A percentile compares a stretch with the other conserved stretches of the same genome.
These are phyloP conservation scores for Stagonosporopsis chrysanthemi DNA, from an alignment of 2,329 filamentous ascomycete species.

Conservation along the genomic window DNA sequence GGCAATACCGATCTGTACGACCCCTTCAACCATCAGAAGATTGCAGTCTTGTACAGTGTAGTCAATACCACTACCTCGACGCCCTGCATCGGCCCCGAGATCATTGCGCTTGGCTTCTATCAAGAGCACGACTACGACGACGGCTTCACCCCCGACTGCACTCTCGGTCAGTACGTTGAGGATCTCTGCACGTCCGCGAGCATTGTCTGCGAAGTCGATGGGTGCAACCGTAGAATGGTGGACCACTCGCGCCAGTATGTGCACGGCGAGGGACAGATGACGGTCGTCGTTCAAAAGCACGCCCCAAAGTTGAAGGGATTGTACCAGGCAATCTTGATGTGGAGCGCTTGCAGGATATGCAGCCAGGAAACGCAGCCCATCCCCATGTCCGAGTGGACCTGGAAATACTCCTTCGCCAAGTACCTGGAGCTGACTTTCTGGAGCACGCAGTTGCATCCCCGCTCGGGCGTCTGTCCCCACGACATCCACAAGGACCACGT, in stretches of 20 bases:
- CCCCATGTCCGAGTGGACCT: slow-evolving; percentile 91
- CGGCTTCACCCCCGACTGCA: slow-evolving; percentile 83
- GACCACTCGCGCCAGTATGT: slow-evolving; percentile 98
- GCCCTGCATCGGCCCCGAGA: slow-evolving; percentile 87
- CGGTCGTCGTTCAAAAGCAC: slow-evolving; percentile 83
- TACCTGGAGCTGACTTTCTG: slow-evolving; percentile 98
- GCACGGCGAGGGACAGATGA: slow-evolving; percentile 92
- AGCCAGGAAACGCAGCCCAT: slow-evolving; percentile 88
- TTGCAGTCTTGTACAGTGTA: slow-evolving; percentile 90
- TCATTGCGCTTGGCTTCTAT: slow-evolving; percentile 93
- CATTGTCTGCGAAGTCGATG: slow-evolving; percentile 79
- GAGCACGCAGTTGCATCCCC: slow-evolving; percentile 81
- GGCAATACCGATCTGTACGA: slow-evolving; percentile 90
- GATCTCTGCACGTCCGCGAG: slow-evolving; percentile 81
- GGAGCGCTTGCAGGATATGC: slow-evolving; percentile 94
- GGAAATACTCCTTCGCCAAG: slow-evolving; percentile 98
- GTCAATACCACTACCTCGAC: slow-evolving; percentile 94
- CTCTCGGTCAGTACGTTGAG: slow-evolving; percentile 93
- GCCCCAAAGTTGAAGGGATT: slow-evolving; percentile 70
- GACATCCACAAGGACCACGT: slow-evolving; percentile 93
- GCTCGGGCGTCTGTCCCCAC: slow-evolving; percentile 80
- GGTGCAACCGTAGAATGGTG: slow-evolving; percentile 86
- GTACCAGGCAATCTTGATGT: slow-evolving; percentile 88
- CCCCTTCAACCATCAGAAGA: slow-evolving; percentile 94
- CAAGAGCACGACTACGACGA: slow-evolving; percentile 79